Evolutionary conservation across 169 alveolate species (phyloP), one percentile per base, ranked within the genome.

Genomic region (Plasmodium billcollinsi): DNA sequence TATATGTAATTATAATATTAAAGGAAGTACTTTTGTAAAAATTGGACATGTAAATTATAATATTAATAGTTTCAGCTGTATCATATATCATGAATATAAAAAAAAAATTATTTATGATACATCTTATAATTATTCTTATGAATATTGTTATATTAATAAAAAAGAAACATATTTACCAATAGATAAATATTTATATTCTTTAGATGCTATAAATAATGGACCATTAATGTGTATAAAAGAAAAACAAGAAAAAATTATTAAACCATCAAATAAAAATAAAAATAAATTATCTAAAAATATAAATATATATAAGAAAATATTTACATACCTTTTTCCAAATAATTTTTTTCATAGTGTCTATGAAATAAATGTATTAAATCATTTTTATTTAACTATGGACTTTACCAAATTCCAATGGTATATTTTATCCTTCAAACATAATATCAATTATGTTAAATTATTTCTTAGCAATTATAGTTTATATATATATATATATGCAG

Each of bases 391-490:
- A 52, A 85, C 92, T 7, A 52, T 85, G 8, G 92, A 85, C 62
- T 71, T 85, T 20, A 71, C 92, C 14, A 85, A 85, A 54, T 70
- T 85, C 11, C 92, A 85, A 12, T 85, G 92, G 92, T 85, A 85
- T 50, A 85, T 85, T 6, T 6, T 85, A 43, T 9, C 12, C 33
- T n/a, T 85, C 74, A 85, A 73, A 5, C 50, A 70, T 15, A 20
- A 26, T 3, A 29, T 71, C 3, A 85, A 49, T 43, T 71, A 71
- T 85, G 75, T 85, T 21, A 70, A 85, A 18, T 29, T 85, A 65
- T 70, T 85, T 63, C 49, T 85, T 12, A 85, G 92, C 11, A 85
- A 85, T 47, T 72, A 61, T 54, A 85, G 92, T 43, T 71, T 85
- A 50, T 71, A 85, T 61, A 52, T 71, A 3, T 85, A 85, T 26